Percentiles rank a stretch among this genome's conserved stretches.
Conservation (phyloP, 225 moss, liverwort and hornwort species). For the Thuidium tamariscinum region DNA sequence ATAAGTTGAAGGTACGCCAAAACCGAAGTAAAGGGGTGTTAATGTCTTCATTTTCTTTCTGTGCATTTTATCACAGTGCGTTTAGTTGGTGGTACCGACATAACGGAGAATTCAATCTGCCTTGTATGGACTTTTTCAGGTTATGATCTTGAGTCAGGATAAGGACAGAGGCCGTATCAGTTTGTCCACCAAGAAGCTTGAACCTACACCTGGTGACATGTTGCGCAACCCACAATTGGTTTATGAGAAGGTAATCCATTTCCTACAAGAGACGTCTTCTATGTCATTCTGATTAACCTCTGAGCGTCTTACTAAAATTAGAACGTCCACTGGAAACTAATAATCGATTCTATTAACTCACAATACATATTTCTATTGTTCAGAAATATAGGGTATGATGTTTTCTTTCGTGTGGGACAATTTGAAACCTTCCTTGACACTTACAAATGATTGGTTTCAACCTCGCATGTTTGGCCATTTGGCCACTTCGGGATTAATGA, state of each 20-base stretch:
- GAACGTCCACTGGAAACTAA: background rate
- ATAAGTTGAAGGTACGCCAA: conserved; percentile 68
- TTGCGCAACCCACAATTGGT: conserved; percentile 91
- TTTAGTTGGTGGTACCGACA: background rate
- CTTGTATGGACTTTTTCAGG: conserved; percentile 15
- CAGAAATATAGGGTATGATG: background rate
- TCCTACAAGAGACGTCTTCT: background rate
- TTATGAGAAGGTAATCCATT: conserved; percentile 57
- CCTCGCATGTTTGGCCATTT: background rate
- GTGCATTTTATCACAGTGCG: background rate
- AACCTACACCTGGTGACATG: conserved; percentile 98
- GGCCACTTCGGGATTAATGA: background rate
- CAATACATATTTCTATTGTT: background rate
- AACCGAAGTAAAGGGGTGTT: background rate
- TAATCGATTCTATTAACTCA: background rate
- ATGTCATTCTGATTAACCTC: background rate
- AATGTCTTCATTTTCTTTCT: background rate
- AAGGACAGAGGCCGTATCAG: conserved; percentile 94
- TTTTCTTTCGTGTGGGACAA: background rate
- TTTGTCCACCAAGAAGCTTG: conserved; percentile 89
- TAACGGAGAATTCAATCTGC: background rate
- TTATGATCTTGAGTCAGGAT: conserved; percentile 96
- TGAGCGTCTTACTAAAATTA: background rate
- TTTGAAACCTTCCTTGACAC: background rate
- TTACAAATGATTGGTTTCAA: background rate